These are phyloP conservation scores for Lasiosphaeris hirsuta DNA, from an alignment of 495 filamentous ascomycete genomes.

Conservation along the genomic window DNA sequence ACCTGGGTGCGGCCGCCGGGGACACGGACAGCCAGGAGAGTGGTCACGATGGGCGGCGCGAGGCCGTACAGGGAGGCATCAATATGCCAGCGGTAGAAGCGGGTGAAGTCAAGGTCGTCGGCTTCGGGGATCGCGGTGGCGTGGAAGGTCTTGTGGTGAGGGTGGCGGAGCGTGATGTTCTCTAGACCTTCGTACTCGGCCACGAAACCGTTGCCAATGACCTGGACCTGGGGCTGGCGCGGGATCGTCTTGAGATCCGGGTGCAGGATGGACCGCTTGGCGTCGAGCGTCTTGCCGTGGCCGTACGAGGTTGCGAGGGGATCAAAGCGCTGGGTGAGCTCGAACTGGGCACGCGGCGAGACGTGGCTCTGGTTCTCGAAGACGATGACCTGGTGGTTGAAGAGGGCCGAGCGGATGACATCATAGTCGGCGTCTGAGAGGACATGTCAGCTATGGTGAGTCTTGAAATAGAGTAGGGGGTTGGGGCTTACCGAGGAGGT, in stretches of 20 bases:
- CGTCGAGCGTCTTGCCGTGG: conserved; percentile 67
- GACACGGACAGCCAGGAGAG: conserved; percentile 64
- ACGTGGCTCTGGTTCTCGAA: conserved; percentile 62
- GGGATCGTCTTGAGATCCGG: conserved; percentile 76
- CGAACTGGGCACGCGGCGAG: conserved; percentile 65
- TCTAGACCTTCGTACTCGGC: conserved; percentile 62
- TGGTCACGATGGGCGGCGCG: conserved; percentile 66
- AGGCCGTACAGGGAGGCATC: conserved; percentile 72
- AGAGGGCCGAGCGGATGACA: conserved; percentile 57
- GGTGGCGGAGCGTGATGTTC: conserved; percentile 65
- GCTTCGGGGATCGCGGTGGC: conserved; percentile 57
- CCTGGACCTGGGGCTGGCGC: conserved; percentile 73
- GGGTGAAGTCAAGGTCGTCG: conserved; percentile 63
- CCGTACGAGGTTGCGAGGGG: conserved; percentile 61
- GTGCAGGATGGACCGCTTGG: conserved; percentile 65
- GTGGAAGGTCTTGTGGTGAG: conserved; percentile 73
- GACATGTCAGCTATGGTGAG: not conserved
- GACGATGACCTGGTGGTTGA: conserved; percentile 60
- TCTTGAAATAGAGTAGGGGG: not conserved
- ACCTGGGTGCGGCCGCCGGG: conserved; percentile 61
- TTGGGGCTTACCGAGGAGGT: conserved; percentile 49
- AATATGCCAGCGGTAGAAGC: conserved; percentile 78
- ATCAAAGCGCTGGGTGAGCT: conserved; percentile 67
- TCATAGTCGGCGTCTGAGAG: conserved; percentile 55
- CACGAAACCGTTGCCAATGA: conserved; percentile 70